Evolutionary conservation across 75 land plant species (phyloP).

Genomic region (Selaginella tamariscina): DNA sequence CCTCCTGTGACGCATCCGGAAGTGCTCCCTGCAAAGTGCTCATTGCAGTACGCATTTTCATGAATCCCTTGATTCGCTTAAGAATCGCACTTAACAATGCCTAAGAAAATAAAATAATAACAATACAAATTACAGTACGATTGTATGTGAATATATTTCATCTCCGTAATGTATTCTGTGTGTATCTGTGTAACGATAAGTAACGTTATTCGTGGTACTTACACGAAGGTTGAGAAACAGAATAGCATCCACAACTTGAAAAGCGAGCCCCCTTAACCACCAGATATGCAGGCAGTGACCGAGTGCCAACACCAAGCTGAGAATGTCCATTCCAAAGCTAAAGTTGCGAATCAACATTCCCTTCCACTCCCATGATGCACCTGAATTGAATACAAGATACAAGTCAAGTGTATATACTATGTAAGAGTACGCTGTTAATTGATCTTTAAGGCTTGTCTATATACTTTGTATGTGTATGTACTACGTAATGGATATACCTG

Average conservation of each 20-base stretch:
- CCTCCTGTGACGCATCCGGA: constrained; percentile 81
- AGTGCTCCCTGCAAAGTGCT: constrained; percentile 67
- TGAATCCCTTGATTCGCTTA: constrained; percentile 67
- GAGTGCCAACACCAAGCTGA: constrained; percentile 66
- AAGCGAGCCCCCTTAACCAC: constrained; percentile 88
- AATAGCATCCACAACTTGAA: constrained; percentile 84
- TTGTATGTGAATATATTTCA: too few relatives aligned
- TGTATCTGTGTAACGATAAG: neutral
- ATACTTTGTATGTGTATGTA: too few relatives aligned
- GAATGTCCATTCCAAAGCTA: constrained; percentile 71
- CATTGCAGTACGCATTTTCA: constrained; percentile 60
- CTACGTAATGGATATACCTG: constrained; percentile 54
- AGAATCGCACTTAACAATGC: constrained; percentile 70
- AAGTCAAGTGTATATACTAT: neutral
- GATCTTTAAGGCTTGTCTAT: too few relatives aligned
- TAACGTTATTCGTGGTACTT: too few relatives aligned
- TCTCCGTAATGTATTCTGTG: too few relatives aligned
- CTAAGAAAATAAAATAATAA: constrained; percentile 23
- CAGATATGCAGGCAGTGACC: constrained; percentile 79
- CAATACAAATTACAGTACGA: constrained; percentile 13
- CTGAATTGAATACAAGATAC: constrained; percentile 24
- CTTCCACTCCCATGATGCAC: constrained; percentile 71
- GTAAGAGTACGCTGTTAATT: too few relatives aligned
- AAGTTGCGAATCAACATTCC: constrained; percentile 51
- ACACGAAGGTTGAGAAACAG: constrained; percentile 85